Evolutionary conservation across 352 stramenopile genomes (phyloP), one percentile per base, ranked within the genome.

Genomic region (Phytophthora pistaciae): DNA sequence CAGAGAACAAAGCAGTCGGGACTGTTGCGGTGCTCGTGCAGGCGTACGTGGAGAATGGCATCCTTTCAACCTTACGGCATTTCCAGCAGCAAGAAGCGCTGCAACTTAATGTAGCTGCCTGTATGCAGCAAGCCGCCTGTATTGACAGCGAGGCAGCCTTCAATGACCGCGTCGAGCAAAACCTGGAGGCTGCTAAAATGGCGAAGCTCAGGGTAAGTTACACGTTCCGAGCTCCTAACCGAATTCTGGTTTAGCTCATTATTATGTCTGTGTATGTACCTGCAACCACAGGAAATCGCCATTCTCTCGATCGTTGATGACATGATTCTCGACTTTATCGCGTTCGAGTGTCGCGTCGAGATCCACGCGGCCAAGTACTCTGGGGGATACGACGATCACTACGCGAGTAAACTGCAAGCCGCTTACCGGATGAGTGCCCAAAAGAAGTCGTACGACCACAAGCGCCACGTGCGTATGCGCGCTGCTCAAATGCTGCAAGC

Each of bases 401-500:
- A 87, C 27, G 87, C 87, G 14, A 91, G 80, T 56, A 93, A 93
- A 66, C 62, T 95, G 0, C 87, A 95, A 65, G 83, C 84, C 3
- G 67, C 78, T 5, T 95, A 77, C 50, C 87, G 85, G 7, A 95
- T 95, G 87, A 90, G 82, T 29, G 78, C 76, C 31, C 77, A 92
- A 23, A 79, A 86, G n/a, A 80, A 78, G 36, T 75, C 78, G 44
- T 95, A 93, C 44, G 52, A 68, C 0, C 65, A 75, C 44, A 81
- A 84, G 46, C 72, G 80, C 16, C 68, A 84, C 29, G 78, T 84
- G 8, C 81, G 83, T 14, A 59, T 84, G 23, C 78, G 80, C 8
- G 88, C 88, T 5, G 88, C 80, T 23, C 74, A 78, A n/a, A 70
- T 91, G 21, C 74, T 93, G 5, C 88, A 95, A 63, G 82, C 88